Base-by-base conservation (phyloP, 1,284 basidiomycete genomes). In the Cerrena zonata region DNA sequence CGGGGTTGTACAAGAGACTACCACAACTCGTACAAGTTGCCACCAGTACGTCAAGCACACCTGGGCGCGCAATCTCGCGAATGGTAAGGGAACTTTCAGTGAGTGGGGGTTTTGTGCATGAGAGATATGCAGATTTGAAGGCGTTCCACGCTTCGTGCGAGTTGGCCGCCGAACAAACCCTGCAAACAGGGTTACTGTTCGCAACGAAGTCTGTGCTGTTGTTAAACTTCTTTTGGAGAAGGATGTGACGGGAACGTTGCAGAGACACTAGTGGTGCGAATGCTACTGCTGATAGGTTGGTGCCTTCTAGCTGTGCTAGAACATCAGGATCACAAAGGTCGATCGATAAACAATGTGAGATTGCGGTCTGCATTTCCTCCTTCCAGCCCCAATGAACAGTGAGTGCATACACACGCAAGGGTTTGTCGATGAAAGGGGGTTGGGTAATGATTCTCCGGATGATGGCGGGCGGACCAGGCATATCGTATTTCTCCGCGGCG, bases 401-500 rank as follows among this genome's bases (percentile, higher is more conserved):
- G 5, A 80, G 65, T 2, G 75, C 69, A 53, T 82, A 85, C 12
- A 84, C 66, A 12, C 76, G 75, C 4, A 85, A 66, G 0, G 82
- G 78, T 46, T 80, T 69, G 25, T 69, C 64, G 30, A 75, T 63
- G 45, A 83, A 69, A 0, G 72, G 63, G 0, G 75, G 75, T 0
- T 74, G 77, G 60, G 75, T 69, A 44, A 80, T 65, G 11, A 77
- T 69, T 23, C 77, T 72, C 26, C 79, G 78, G 40, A 82, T 62
- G 56, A 82, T 73, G 4, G 79, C 80, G 51, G 71, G 66, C 1
- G 82, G 79, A 0, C 81, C 82, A 0, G 78, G 74, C 76, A 82
- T 83, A 45, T 84, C 82, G 61, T 83, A 84, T 58, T 83, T 84
- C 56, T 85, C 82, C 0, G 81, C 76, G 0, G 80, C 79, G 51